Base-by-base conservation (phyloP, 1,284 basidiomycete genomes). In the Bondarzewia mesenterica region DNA sequence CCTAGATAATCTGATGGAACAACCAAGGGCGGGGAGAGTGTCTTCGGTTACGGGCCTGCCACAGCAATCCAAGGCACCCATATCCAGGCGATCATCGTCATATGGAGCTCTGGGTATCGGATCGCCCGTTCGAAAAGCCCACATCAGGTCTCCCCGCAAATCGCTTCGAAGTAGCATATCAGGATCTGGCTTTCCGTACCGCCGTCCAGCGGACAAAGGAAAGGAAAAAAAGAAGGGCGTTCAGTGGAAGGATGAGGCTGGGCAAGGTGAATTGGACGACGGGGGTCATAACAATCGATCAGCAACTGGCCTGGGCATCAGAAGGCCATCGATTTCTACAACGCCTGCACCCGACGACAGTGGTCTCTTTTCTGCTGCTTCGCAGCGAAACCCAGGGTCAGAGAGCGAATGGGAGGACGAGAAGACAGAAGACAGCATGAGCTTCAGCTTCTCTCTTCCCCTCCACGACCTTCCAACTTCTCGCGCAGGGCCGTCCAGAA, bases 401-500 rank as follows among this genome's bases (percentile, higher is more conserved):
- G 87, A 91, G 57, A 87, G 82, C 60, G 89, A 91, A 50, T 92
- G 89, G 89, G 89, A 91, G 63, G 89, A 90, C 59, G 89, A 89
- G 59, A 82, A 77, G 65, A 85, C 83, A 2, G 85, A 90, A 14
- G 85, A 87, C 42, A 85, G 81, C 58, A 59, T 82, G 55, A 77
- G 70, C 52, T 52, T 77, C 51, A 77, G 70, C 60, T 66, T 78
- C 56, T 59, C 69, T 44, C 57, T 64, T 26, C 65, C 73, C 14
- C 61, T 60, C 38, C 60, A 53, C 47, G 63, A 62, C 48, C 56
- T 57, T 40, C 59, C 53, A 23, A 57, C 58, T 42, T 62, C 54
- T 49, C 53, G 58, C 39, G 61, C 63, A 15, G 62, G 53, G 41
- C 51, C 52, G 29, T 44, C 26, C 38, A 48, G 47, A 44, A 22